phyloP scores from a whole-genome alignment of 345 rosid genomes.

The Populus simonii region DNA sequence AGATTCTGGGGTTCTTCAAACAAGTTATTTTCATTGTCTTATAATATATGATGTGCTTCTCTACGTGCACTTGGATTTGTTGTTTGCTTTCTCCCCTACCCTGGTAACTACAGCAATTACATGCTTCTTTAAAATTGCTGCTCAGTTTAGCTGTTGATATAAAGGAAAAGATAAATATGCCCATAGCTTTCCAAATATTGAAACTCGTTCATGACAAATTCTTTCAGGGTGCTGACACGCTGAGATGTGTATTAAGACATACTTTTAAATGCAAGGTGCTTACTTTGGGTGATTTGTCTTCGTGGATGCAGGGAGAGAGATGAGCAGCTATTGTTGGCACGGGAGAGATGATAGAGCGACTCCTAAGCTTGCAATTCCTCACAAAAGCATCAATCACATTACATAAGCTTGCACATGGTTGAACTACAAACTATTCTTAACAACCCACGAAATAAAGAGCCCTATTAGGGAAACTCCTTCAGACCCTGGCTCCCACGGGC shows the following conservation, averaged over 20 bases:
- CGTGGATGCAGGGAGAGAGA: conserved; percentile 58
- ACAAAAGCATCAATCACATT: background rate
- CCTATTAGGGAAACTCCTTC: background rate
- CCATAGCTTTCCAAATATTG: background rate
- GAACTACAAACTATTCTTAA: background rate
- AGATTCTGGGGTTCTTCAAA: background rate
- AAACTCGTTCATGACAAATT: background rate
- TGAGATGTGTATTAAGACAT: background rate
- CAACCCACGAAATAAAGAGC: background rate
- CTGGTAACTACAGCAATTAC: background rate
- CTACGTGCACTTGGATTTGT: conserved; percentile 1
- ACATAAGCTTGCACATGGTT: background rate
- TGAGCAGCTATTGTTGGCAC: conserved; percentile 79
- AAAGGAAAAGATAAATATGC: background rate
- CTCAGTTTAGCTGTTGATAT: background rate
- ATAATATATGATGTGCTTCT: background rate
- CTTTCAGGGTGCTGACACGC: background rate
- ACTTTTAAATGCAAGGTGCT: background rate
- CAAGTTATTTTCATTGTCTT: background rate
- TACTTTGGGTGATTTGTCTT: conserved; percentile 9
- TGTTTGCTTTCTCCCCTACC: background rate
- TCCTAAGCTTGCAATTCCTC: conserved; percentile 30
- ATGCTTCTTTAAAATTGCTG: background rate
- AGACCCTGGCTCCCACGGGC: background rate
- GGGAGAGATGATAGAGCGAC: conserved; percentile 68